A percentile compares a stretch with the other conserved stretches of the same genome.
phyloP scores from a whole-genome alignment of 805 yeast species.

The Ogataea methanolica region DNA sequence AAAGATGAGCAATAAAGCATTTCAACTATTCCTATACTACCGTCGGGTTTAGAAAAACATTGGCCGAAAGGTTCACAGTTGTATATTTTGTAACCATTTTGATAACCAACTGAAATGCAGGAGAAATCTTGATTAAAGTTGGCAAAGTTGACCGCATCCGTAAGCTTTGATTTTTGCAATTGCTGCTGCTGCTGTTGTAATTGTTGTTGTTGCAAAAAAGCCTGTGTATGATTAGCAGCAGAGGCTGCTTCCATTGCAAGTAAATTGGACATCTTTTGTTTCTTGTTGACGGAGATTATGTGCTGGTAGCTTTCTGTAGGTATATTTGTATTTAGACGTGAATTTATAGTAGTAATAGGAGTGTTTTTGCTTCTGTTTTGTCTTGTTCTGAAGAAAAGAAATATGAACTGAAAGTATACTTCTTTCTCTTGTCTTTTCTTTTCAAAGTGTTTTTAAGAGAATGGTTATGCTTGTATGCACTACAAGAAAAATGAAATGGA shows the following conservation, averaged over 20 bases:
- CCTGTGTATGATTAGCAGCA: conserved; percentile 10
- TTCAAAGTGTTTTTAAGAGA: too few relatives aligned
- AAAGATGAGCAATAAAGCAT: conserved; percentile 89
- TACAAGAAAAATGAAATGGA: too few relatives aligned
- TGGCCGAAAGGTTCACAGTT: conserved; percentile 83
- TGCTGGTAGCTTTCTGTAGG: neutral
- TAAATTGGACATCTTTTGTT: conserved; percentile 11
- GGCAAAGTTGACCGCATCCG: conserved; percentile 40
- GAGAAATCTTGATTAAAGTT: conserved; percentile 84
- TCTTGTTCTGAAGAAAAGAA: too few relatives aligned
- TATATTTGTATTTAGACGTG: too few relatives aligned
- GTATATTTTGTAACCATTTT: conserved; percentile 64
- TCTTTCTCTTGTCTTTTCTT: too few relatives aligned
- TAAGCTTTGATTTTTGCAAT: neutral
- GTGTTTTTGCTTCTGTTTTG: too few relatives aligned
- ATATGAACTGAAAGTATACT: too few relatives aligned
- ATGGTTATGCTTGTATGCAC: too few relatives aligned
- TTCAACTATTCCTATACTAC: conserved; percentile 74
- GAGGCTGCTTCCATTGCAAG: conserved; percentile 17
- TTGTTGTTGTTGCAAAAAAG: conserved; percentile 1
- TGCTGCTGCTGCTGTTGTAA: conserved; percentile 2
- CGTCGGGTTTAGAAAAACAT: conserved; percentile 50
- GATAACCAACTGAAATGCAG: conserved; percentile 72
- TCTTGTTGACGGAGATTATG: neutral
- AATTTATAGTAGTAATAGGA: too few relatives aligned